Evolutionary conservation across 352 stramenopile species (phyloP).

Genomic region (Globisporangium paddicum): DNA sequence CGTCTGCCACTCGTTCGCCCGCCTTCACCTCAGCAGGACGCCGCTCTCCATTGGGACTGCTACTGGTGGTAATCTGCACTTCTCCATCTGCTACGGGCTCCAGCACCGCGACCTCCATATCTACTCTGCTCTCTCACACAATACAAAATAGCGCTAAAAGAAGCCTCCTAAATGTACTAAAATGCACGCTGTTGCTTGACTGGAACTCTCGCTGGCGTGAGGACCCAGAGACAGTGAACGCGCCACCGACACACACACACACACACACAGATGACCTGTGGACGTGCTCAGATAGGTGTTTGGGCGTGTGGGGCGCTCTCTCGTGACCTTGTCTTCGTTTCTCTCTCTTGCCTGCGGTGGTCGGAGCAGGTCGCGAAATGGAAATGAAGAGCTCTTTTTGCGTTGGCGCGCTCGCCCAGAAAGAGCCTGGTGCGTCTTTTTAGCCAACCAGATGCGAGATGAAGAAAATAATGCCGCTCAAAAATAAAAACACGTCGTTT

Average conservation of each 20-base stretch:
- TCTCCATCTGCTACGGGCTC: too few relatives aligned
- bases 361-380: slow-evolving; percentile 2
- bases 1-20: too few relatives aligned
- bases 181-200: too few relatives aligned
- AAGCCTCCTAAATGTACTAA: too few relatives aligned
- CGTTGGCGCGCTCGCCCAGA: background rate
- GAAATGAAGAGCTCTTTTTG: background rate
- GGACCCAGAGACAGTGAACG: too few relatives aligned
- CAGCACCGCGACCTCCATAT: too few relatives aligned
- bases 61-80: background rate
- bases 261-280: too few relatives aligned
- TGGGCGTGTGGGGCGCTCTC: too few relatives aligned
- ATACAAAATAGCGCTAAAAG: too few relatives aligned
- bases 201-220: too few relatives aligned
- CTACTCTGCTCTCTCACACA: too few relatives aligned
- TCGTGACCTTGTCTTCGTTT: background rate
- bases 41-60: background rate
- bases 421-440: background rate
- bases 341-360: background rate
- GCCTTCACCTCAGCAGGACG: background rate
- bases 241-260: too few relatives aligned
- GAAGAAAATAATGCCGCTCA: background rate
- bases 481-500: background rate
- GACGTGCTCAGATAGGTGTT: background rate
- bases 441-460: background rate